Evolutionary conservation across 352 stramenopile species (phyloP).

Genomic region (Globisporangium okanoganense): DNA sequence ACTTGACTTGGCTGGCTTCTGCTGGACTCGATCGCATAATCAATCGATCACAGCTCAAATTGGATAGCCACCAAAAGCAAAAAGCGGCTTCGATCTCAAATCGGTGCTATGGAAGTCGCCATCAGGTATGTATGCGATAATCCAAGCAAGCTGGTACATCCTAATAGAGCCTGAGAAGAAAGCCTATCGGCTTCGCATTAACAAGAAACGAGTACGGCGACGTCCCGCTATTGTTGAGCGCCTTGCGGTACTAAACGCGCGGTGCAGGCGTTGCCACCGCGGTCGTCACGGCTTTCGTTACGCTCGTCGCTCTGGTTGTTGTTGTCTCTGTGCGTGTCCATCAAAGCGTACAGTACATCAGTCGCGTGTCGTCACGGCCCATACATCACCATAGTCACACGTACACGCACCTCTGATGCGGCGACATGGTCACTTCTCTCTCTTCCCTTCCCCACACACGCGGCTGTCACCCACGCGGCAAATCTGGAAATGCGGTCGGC

Average conservation of each 20-base stretch:
- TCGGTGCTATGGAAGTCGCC: too few species aligned
- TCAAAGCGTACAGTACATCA: background rate
- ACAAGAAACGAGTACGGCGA: conserved; percentile 1
- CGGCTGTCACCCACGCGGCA: conserved; percentile 10
- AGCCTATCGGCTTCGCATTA: too few species aligned
- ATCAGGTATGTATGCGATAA: too few species aligned
- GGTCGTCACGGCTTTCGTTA: background rate
- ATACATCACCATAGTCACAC: background rate
- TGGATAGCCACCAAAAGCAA: too few species aligned
- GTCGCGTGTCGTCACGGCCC: background rate
- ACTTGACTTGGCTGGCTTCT: too few species aligned
- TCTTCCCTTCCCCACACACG: background rate
- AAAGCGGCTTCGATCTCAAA: too few species aligned
- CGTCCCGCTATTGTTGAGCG: conserved; percentile 1
- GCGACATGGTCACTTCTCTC: conserved; percentile 26
- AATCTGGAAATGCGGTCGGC: conserved; percentile 21
- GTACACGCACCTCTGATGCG: conserved; percentile 35
- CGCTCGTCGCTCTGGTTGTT: conserved; percentile 13
- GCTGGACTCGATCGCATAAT: too few species aligned
- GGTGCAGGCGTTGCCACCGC: background rate
- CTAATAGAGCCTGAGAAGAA: too few species aligned
- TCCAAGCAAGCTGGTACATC: too few species aligned
- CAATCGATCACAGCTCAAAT: too few species aligned
- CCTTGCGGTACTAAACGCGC: conserved; percentile 8
- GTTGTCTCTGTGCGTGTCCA: conserved; percentile 2